Evolutionary conservation across 139 green algal genomes (phyloP), one percentile per base, ranked within the genome.

Genomic region (Yamagishiella unicocca): DNA sequence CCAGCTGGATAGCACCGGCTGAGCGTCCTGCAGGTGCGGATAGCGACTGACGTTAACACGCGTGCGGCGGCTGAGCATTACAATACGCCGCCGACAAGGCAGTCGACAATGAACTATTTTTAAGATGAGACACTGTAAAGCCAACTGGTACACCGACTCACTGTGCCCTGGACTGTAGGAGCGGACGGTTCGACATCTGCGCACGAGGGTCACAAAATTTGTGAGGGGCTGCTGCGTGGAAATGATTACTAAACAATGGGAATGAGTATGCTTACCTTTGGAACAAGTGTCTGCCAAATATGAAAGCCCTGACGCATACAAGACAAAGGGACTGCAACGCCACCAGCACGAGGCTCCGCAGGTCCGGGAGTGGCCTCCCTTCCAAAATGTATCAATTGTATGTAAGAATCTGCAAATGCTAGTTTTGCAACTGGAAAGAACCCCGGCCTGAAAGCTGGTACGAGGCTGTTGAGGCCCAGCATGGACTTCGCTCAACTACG

Each of bases 11-110:
- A 61, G 43, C 80, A 86, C 14, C 80, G 62, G 42, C 62, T 22
- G 10, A 86, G 64, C 62, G 43, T 40, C 64, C 80, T 86, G 80
- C 80, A 50, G 37, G 42, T 1, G 31, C 25, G 29, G 31, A 72
- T 17, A 25, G 53, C 9, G 40, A 35, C 38, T 6, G 17, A 7
- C 35, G 19, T 27, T 27, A 27, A 46, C 9, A 72, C 12, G 27
- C 61, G 53, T 83, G 35, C 78, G 78, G 58, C 78, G 54, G 58
- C 78, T 66, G 78, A 66, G 55, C 4, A 74, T 74, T 74, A 74
- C n/a, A 43, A 46, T 27, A 22, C n/a, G 33, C 19, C 37, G 19
- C 21, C 1, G 31, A 40, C 12, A 53, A 14, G 35, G 33, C 68
- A 29, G n/a, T n/a, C n/a, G n/a, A n/a, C n/a, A n/a, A n/a, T n/a